phyloP scores from a whole-genome alignment of 1,284 basidiomycete genomes.

The Puccinia sorghi region DNA sequence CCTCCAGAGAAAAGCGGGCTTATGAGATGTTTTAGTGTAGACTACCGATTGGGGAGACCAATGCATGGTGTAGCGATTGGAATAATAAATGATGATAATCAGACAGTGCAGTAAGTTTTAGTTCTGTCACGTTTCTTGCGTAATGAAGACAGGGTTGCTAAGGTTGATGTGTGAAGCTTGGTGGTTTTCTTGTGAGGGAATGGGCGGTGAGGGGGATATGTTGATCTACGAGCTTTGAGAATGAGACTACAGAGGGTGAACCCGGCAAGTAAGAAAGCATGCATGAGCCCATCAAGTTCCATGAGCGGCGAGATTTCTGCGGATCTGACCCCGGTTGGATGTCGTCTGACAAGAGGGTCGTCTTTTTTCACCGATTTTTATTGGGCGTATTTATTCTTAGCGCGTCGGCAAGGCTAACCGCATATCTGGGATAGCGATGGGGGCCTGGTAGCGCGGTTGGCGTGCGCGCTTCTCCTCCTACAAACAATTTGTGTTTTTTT shows the following conservation, averaged over 20 bases:
- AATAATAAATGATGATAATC: neutral
- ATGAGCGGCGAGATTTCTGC: neutral
- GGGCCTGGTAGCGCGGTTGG: constrained; percentile 70
- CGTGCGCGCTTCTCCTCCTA: constrained; percentile 80
- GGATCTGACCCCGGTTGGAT: neutral
- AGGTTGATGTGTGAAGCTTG: no score
- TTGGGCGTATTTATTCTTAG: neutral
- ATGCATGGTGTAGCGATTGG: neutral
- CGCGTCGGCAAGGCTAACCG: constrained; percentile 34
- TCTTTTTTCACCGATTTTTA: neutral
- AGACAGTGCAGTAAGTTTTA: neutral
- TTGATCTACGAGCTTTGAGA: neutral
- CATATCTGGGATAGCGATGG: constrained; percentile 57
- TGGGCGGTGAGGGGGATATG: neutral
- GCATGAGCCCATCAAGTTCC: neutral
- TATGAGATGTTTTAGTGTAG: no score
- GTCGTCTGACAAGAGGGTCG: neutral
- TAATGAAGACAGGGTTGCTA: neutral
- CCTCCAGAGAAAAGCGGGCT: no score
- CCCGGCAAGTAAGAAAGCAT: neutral
- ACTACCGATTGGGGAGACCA: no score
- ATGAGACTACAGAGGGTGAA: neutral
- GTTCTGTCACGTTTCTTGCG: neutral
- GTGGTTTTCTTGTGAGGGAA: neutral
- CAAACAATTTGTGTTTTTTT: neutral